Evolutionary conservation across 257 asterid genomes (phyloP).

Genomic region (Marsdenia floribunda): DNA sequence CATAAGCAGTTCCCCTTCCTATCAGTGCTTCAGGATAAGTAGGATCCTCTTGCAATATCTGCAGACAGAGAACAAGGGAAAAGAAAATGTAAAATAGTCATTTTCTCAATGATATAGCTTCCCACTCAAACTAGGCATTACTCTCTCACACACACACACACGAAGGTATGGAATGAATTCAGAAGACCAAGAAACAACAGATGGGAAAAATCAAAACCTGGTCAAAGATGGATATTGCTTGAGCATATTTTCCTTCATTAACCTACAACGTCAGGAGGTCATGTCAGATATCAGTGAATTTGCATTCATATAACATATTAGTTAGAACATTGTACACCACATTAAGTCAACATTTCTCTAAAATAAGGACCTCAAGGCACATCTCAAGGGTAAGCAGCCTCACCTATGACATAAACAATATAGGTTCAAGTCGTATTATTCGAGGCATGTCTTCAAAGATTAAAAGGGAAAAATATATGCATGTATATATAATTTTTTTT

Average conservation of each 20-base stretch:
- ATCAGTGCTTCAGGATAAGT: constrained; percentile 91
- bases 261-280: constrained; percentile 56
- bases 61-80: constrained; percentile 23
- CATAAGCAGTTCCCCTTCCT: constrained; percentile 99
- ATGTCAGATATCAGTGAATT: constrained; percentile 9
- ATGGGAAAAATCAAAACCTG: constrained; percentile 47
- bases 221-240: constrained; percentile 85
- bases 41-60: constrained; percentile 89
- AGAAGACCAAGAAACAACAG: constrained; percentile 1
- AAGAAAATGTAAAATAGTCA: constrained; percentile 6
- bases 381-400: too few species aligned
- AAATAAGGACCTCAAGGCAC: not conserved
- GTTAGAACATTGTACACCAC: not conserved
- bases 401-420: too few species aligned
- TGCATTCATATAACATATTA: constrained; percentile 12
- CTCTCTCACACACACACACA: not conserved
- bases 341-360: not conserved
- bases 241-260: constrained; percentile 84
- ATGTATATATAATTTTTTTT: too few species aligned
- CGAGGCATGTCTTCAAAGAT: too few species aligned
- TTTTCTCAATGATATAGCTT: constrained; percentile 13
- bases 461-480: too few species aligned
- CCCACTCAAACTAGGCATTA: constrained; percentile 17
- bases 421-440: too few species aligned
- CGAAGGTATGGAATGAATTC: constrained; percentile 16